Evolutionary conservation across 768 basidiomycete genomes (phyloP).

Genomic region (Boletus rubropictus): DNA sequence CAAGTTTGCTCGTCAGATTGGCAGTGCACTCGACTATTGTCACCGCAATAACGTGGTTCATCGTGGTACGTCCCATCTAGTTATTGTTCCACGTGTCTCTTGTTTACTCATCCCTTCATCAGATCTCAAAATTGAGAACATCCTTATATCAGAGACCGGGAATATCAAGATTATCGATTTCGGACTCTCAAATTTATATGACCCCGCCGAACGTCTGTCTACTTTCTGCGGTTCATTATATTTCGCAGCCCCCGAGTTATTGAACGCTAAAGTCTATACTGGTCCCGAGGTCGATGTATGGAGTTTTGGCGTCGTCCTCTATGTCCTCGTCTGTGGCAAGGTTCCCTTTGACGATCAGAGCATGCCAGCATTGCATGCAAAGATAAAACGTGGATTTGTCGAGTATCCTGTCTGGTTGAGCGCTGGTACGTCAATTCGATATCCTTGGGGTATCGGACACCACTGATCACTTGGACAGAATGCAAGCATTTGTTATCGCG

Average conservation of each 20-base stretch:
- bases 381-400: slow-evolving; percentile 95
- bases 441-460: neutral
- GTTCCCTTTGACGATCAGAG: slow-evolving; percentile 99
- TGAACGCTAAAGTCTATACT: slow-evolving; percentile 94
- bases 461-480: slow-evolving; percentile 45
- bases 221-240: slow-evolving; percentile 98
- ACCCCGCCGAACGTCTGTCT: slow-evolving; percentile 73
- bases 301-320: slow-evolving; percentile 98
- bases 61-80: slow-evolving; percentile 50
- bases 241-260: slow-evolving; percentile 95
- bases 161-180: slow-evolving; percentile 99
- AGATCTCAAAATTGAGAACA: slow-evolving; percentile 99
- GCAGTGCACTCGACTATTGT: slow-evolving; percentile 92
- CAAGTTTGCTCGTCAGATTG: slow-evolving; percentile 97
- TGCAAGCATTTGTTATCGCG: slow-evolving; percentile 90
- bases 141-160: slow-evolving; percentile 95
- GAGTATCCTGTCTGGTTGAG: slow-evolving; percentile 98
- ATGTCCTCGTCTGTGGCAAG: slow-evolving; percentile 96
- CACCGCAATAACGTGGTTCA: slow-evolving; percentile 98
- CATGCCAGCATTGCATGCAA: slow-evolving; percentile 98
- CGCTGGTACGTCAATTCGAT: slow-evolving; percentile 54
- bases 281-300: slow-evolving; percentile 98
- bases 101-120: slow-evolving; percentile 1
- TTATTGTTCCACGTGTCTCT: neutral
- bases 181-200: slow-evolving; percentile 92